These are phyloP conservation scores for Hypoxylon fragiforme DNA, from an alignment of 495 filamentous ascomycete genomes.

Conservation along the genomic window DNA sequence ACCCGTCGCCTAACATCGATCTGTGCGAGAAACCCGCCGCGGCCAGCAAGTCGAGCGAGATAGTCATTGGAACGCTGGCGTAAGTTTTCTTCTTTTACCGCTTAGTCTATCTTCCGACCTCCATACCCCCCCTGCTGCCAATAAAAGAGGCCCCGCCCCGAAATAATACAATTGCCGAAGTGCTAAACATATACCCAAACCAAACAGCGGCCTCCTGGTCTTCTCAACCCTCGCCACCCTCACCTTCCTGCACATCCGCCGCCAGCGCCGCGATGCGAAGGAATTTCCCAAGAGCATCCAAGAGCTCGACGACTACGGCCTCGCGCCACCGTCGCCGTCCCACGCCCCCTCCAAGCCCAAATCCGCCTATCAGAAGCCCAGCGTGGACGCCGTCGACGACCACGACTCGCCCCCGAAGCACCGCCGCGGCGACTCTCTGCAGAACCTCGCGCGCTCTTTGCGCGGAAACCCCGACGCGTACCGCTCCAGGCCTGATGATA, in stretches of 20 bases:
- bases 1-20: conserved; percentile 34
- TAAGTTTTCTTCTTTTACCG: conserved; percentile 17
- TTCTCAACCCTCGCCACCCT: conserved; percentile 16
- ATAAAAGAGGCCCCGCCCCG: no score
- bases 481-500: conserved; percentile 21
- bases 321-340: conserved; percentile 12
- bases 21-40: conserved; percentile 36
- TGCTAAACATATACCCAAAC: not conserved
- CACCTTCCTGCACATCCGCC: conserved; percentile 28
- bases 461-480: conserved; percentile 31
- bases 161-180: no score
- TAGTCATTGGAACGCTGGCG: conserved; percentile 27
- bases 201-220: conserved; percentile 27
- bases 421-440: conserved; percentile 25
- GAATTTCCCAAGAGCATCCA: conserved; percentile 40
- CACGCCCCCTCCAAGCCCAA: conserved; percentile 17
- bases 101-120: no score
- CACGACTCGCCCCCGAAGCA: conserved; percentile 1
- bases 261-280: conserved; percentile 24
- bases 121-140: no score
- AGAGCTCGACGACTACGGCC: conserved; percentile 39
- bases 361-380: conserved; percentile 20
- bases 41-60: conserved; percentile 11
- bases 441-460: conserved; percentile 28
- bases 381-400: conserved; percentile 11